Conservation (phyloP, 2,329 filamentous ascomycete genomes). For the Aspergillus costaricaensis region DNA sequence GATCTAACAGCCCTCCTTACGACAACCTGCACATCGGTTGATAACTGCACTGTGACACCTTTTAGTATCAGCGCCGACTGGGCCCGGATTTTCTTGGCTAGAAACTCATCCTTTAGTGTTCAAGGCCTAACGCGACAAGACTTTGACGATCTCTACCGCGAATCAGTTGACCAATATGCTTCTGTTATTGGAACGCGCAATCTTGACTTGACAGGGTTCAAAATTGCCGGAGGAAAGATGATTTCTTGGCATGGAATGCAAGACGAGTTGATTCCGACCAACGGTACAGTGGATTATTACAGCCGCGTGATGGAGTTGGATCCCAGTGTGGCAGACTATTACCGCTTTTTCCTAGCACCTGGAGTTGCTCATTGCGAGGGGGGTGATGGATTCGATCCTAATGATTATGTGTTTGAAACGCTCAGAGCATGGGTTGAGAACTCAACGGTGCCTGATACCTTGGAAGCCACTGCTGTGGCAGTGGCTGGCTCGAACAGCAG, state of each 20-base stretch:
- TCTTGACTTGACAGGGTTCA: slow-evolving; percentile 43
- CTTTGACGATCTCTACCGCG: slow-evolving; percentile 26
- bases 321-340: slow-evolving; percentile 34
- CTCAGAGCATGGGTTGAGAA: not conserved
- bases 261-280: slow-evolving; percentile 42
- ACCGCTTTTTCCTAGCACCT: slow-evolving; percentile 43
- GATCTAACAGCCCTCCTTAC: slow-evolving; percentile 26
- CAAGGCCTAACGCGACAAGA: slow-evolving; percentile 31
- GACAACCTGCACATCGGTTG: slow-evolving; percentile 28
- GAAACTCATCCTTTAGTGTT: slow-evolving; percentile 34
- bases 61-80: slow-evolving; percentile 36
- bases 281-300: slow-evolving; percentile 43
- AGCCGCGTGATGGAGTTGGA: slow-evolving; percentile 31
- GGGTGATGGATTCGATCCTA: slow-evolving; percentile 26
- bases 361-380: slow-evolving; percentile 40
- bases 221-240: slow-evolving; percentile 43
- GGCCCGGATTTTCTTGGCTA: slow-evolving; percentile 37
- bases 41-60: slow-evolving; percentile 26
- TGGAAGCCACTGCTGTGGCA: not conserved
- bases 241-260: slow-evolving; percentile 47
- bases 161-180: slow-evolving; percentile 32
- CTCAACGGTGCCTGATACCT: not conserved
- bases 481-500: not conserved
- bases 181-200: slow-evolving; percentile 40
- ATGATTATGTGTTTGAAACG: not conserved